Evolutionary conservation across 306 rosid genomes (phyloP).

Genomic region (Quercus engelmannii): DNA sequence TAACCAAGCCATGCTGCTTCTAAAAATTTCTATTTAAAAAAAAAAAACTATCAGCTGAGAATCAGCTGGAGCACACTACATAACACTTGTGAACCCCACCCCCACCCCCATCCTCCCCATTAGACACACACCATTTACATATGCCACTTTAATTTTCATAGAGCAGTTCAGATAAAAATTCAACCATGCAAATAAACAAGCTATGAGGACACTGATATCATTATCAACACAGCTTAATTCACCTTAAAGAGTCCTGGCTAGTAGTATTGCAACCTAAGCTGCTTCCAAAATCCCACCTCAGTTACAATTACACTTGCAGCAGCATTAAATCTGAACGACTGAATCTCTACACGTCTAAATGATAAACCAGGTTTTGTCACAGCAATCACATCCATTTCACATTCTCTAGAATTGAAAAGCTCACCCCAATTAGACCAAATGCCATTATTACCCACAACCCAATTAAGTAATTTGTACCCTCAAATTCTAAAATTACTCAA

Average conservation of each 20-base stretch:
- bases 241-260: not conserved
- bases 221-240: not conserved
- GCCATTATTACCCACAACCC: not conserved
- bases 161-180: not conserved
- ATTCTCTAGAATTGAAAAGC: not conserved
- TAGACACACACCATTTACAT: not conserved
- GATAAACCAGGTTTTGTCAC: not conserved
- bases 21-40: not conserved
- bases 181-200: not conserved
- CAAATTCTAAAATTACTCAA: not conserved
- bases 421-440: not conserved
- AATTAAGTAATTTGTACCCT: conserved; percentile 1
- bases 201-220: not conserved
- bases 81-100: not conserved
- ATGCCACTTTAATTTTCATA: not conserved
- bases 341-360: not conserved
- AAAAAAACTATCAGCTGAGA: not conserved
- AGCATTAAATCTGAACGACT: not conserved
- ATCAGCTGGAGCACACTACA: not conserved
- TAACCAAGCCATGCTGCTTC: not conserved
- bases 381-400: not conserved
- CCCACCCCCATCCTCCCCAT: too few species aligned
- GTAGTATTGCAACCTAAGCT: not conserved
- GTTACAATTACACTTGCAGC: not conserved
- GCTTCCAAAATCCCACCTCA: not conserved